Evolutionary conservation across 148 eudicot genomes (phyloP).

Genomic region (Dysphania ambrosioides): DNA sequence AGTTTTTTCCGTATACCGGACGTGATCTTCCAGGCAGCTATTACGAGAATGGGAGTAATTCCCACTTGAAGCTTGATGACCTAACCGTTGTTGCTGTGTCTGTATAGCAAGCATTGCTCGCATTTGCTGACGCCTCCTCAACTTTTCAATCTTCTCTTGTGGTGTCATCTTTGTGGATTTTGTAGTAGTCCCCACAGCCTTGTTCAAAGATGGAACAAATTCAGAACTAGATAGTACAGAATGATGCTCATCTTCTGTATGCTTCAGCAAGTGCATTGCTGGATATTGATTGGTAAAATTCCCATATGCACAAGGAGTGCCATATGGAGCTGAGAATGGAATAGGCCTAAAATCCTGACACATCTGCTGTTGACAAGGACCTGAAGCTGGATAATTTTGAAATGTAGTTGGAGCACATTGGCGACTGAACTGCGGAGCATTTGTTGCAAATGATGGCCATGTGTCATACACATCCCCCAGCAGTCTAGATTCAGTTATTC

Average conservation of each 20-base stretch:
- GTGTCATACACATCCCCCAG: slow-evolving; percentile 30
- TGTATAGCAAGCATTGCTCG: slow-evolving; percentile 83
- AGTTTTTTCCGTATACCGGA: slow-evolving; percentile 34
- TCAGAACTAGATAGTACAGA: slow-evolving; percentile 30
- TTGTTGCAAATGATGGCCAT: slow-evolving; percentile 36
- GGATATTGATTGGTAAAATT: slow-evolving; percentile 34
- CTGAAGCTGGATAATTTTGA: slow-evolving; percentile 29
- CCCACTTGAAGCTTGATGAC: slow-evolving; percentile 29
- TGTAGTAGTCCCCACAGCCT: slow-evolving; percentile 25
- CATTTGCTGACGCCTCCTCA: slow-evolving; percentile 74
- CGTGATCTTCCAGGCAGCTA: slow-evolving; percentile 23
- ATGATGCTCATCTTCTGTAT: slow-evolving; percentile 34
- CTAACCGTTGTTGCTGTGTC: slow-evolving; percentile 64
- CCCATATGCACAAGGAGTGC: slow-evolving; percentile 33
- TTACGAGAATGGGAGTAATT: slow-evolving; percentile 27
- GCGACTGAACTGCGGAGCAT: slow-evolving; percentile 34
- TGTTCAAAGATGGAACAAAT: slow-evolving; percentile 32
- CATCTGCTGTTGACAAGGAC: slow-evolving; percentile 33
- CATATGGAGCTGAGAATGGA: slow-evolving; percentile 30
- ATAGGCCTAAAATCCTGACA: slow-evolving; percentile 31
- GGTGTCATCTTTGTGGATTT: slow-evolving; percentile 63
- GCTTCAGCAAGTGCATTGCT: slow-evolving; percentile 27
- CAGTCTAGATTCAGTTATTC: slow-evolving; percentile 32
- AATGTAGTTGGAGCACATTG: slow-evolving; percentile 25
- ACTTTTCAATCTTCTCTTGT: slow-evolving; percentile 78